Percentiles rank a stretch among this genome's conserved stretches.
Conservation (phyloP, 805 yeast genomes). For the Metahyphopichia silvanorum region DNA sequence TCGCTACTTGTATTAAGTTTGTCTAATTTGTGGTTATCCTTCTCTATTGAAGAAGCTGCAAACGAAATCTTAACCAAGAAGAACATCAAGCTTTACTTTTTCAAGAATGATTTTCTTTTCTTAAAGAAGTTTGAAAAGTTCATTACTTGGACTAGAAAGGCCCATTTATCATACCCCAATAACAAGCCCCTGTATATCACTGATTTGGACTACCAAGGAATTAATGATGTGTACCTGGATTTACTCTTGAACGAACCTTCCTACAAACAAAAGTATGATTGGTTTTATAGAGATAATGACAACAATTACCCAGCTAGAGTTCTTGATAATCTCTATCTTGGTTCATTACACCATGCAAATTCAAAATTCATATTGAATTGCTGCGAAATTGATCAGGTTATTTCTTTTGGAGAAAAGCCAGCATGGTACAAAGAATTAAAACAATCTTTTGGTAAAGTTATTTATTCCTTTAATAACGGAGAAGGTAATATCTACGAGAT, state of each 20-base stretch:
- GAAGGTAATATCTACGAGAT: conserved; percentile 16
- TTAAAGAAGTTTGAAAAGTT: conserved; percentile 28
- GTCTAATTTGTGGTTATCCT: conserved; percentile 6
- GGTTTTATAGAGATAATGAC: conserved; percentile 29
- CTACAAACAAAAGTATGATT: conserved; percentile 18
- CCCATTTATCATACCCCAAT: background rate
- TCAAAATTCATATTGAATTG: conserved; percentile 24
- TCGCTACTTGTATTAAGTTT: conserved; percentile 20
- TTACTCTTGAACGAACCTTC: conserved; percentile 2
- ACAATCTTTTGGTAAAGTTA: conserved; percentile 9
- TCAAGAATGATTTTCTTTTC: conserved; percentile 25
- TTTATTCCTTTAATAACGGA: conserved; percentile 16
- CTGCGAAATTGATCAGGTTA: conserved; percentile 20
- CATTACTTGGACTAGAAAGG: conserved; percentile 13
- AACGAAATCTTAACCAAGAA: conserved; percentile 10
- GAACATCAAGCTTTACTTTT: conserved; percentile 24
- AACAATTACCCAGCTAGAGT: conserved; percentile 36
- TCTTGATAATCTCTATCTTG: conserved; percentile 25
- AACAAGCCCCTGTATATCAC: conserved; percentile 2
- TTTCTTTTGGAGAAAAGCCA: conserved; percentile 37
- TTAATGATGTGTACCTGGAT: background rate
- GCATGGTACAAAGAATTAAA: conserved; percentile 21
- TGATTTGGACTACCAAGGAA: conserved; percentile 1
- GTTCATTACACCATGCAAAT: conserved; percentile 31
- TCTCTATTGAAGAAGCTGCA: conserved; percentile 22